These are phyloP conservation scores for Fusarium goolgardi DNA, from an alignment of 2,329 filamentous ascomycete genomes.

Conservation along the genomic window DNA sequence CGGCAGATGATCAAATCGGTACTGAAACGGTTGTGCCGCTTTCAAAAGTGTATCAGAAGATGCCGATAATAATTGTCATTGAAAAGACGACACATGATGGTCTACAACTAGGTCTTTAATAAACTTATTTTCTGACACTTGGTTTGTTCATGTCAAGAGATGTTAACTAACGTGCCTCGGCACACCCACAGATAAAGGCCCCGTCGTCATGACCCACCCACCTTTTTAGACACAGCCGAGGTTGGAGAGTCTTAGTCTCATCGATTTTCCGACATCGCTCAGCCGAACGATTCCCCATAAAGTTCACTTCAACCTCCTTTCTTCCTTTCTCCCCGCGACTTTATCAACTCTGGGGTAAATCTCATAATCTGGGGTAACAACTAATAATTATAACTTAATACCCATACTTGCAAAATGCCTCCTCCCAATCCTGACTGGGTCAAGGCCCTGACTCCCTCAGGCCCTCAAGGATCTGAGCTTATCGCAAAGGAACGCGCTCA, in stretches of 20 bases:
- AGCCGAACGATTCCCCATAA: slow-evolving; percentile 31
- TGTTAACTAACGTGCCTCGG: slow-evolving; percentile 2
- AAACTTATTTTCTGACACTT: no score
- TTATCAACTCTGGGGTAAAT: slow-evolving; percentile 6
- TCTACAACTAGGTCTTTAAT: no score
- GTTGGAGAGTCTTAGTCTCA: slow-evolving; percentile 33
- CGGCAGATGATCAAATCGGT: not conserved
- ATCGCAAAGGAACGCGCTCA: slow-evolving; percentile 74
- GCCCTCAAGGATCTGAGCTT: slow-evolving; percentile 75
- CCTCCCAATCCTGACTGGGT: slow-evolving; percentile 50
- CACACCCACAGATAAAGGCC: not conserved
- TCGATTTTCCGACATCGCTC: slow-evolving; percentile 32
- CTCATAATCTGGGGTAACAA: slow-evolving; percentile 2
- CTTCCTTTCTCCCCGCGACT: not conserved
- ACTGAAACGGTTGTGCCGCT: not conserved
- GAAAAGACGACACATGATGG: not conserved
- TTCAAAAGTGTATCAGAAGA: not conserved
- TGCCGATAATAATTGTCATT: not conserved
- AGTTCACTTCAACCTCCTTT: slow-evolving; percentile 12
- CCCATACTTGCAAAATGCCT: slow-evolving; percentile 35
- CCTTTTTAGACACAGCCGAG: slow-evolving; percentile 18
- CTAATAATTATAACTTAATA: not conserved
- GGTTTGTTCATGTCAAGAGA: not conserved
- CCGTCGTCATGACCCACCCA: slow-evolving; percentile 27
- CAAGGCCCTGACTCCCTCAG: slow-evolving; percentile 57